These are phyloP conservation scores for Taiwanofungus camphoratus DNA, from an alignment of 1,284 basidiomycete species.

Conservation along the genomic window DNA sequence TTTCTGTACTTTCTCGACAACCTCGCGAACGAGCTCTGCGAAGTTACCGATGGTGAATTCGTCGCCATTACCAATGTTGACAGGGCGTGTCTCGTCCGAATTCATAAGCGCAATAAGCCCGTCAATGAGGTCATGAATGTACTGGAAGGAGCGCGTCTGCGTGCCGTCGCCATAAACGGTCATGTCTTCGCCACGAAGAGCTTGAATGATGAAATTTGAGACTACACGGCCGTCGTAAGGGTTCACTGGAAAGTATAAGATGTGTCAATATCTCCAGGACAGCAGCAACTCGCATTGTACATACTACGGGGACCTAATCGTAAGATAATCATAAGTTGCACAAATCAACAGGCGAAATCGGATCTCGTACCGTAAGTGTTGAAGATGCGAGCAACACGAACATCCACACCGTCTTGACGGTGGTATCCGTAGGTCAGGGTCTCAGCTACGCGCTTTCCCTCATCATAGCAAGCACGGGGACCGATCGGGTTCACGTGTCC, in stretches of 20 bases:
- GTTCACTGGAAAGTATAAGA: constrained; percentile 66
- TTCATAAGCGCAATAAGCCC: constrained; percentile 91
- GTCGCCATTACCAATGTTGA: constrained; percentile 92
- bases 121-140: constrained; percentile 79
- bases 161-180: constrained; percentile 96
- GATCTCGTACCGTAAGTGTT: constrained; percentile 70
- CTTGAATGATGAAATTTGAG: constrained; percentile 97
- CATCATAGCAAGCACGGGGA: constrained; percentile 96
- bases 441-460: constrained; percentile 94
- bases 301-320: constrained; percentile 42
- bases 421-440: constrained; percentile 94
- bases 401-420: constrained; percentile 90
- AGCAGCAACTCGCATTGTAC: constrained; percentile 18
- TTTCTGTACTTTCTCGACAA: constrained; percentile 84
- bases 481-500: constrained; percentile 98
- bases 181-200: constrained; percentile 91
- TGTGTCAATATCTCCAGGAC: neutral
- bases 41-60: constrained; percentile 95
- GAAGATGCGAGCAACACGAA: constrained; percentile 94
- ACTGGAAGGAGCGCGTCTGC: constrained; percentile 97
- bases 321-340: neutral
- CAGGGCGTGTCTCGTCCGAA: constrained; percentile 83
- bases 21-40: constrained; percentile 81
- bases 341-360: too few relatives aligned
- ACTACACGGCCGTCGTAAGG: constrained; percentile 95